phyloP scores from a whole-genome alignment of 768 basidiomycete species.

The Sutorius australiensis region DNA sequence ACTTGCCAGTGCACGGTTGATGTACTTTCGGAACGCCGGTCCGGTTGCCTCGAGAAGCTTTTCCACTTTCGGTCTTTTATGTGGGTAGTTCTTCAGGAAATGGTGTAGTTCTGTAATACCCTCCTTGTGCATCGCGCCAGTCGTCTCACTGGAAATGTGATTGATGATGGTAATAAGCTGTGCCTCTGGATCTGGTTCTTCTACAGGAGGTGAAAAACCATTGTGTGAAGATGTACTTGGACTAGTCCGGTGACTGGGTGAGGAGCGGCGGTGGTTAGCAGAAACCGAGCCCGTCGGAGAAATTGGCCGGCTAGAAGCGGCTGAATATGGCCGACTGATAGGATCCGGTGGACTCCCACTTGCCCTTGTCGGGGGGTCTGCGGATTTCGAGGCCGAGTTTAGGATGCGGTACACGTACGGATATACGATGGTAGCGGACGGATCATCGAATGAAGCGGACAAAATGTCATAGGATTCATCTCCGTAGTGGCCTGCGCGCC shows the following conservation, averaged over 20 bases:
- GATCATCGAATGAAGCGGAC: conserved; percentile 87
- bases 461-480: conserved; percentile 90
- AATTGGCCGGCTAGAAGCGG: conserved; percentile 62
- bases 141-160: conserved; percentile 85
- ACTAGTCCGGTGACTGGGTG: conserved; percentile 64
- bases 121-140: conserved; percentile 86
- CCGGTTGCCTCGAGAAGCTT: conserved; percentile 88
- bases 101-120: conserved; percentile 93
- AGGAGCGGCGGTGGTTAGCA: conserved; percentile 48
- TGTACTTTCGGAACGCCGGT: conserved; percentile 87
- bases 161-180: conserved; percentile 79
- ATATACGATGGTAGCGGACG: conserved; percentile 96
- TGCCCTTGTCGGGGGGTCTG: conserved; percentile 28
- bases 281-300: conserved; percentile 68
- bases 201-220: conserved; percentile 49
- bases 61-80: conserved; percentile 77
- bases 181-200: conserved; percentile 85
- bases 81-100: conserved; percentile 87
- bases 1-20: conserved; percentile 81
- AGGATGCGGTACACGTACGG: conserved; percentile 92
- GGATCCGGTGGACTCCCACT: conserved; percentile 34
- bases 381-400: conserved; percentile 57
- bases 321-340: conserved; percentile 48
- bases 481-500: conserved; percentile 64
- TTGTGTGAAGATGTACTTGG: conserved; percentile 63